phyloP scores from a whole-genome alignment of 2,329 filamentous ascomycete genomes.

The Chrysoporthe austroafricana region DNA sequence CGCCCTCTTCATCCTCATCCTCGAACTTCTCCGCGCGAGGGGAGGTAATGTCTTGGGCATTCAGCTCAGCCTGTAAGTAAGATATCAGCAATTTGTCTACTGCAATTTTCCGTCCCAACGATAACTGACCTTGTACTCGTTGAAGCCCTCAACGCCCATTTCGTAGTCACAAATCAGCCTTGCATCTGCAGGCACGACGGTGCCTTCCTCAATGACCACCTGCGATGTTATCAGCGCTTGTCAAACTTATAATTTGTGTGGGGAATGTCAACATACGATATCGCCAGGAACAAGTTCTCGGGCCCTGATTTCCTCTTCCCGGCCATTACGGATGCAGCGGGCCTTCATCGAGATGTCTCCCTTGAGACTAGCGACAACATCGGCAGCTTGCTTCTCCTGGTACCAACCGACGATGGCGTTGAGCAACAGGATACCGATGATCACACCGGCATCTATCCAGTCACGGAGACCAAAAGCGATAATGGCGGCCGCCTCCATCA shows the following conservation, averaged over 20 bases:
- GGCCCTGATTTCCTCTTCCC: constrained; percentile 70
- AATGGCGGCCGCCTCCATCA: constrained; percentile 78
- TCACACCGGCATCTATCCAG: constrained; percentile 80
- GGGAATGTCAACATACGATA: constrained; percentile 58
- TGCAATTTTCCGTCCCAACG: background rate
- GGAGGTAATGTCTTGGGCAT: constrained; percentile 66
- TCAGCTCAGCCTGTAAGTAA: constrained; percentile 52
- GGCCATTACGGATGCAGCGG: constrained; percentile 68
- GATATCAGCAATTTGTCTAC: background rate
- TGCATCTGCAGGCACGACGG: constrained; percentile 70
- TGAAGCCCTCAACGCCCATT: constrained; percentile 57
- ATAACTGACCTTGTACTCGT: constrained; percentile 33
- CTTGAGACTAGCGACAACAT: constrained; percentile 75
- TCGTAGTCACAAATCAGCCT: constrained; percentile 75
- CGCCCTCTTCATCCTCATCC: constrained; percentile 55
- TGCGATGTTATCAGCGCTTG: constrained; percentile 35
- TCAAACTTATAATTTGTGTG: too few species aligned
- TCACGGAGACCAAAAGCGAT: constrained; percentile 74
- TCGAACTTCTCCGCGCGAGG: constrained; percentile 62
- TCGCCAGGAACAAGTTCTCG: constrained; percentile 77
- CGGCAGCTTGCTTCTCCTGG: constrained; percentile 79
- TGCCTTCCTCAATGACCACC: constrained; percentile 73
- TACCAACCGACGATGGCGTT: constrained; percentile 81
- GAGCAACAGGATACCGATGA: constrained; percentile 73
- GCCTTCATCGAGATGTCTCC: constrained; percentile 80